A percentile compares a stretch with the other conserved stretches of the same genome.
Evolutionary conservation across 2,329 filamentous ascomycete genomes (phyloP).

Genomic region (Hirsutella minnesotensis): DNA sequence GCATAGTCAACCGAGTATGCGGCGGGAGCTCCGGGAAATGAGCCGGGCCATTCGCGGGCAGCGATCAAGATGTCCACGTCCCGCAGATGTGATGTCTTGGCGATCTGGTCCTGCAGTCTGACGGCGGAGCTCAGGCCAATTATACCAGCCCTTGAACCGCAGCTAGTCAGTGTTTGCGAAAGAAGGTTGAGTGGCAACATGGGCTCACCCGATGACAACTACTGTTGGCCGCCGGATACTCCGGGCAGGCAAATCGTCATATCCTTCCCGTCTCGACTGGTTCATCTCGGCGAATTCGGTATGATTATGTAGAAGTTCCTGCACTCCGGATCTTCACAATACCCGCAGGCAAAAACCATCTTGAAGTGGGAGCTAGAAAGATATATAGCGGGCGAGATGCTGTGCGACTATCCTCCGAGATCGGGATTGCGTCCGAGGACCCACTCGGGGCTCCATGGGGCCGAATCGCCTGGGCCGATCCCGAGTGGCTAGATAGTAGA

Average conservation of each 20-base stretch:
- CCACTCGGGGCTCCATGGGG: too few relatives aligned
- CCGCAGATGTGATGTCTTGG: neutral
- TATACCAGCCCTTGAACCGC: slow-evolving; percentile 33
- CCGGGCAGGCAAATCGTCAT: neutral
- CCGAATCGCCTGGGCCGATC: too few relatives aligned
- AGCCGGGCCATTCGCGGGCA: slow-evolving; percentile 22
- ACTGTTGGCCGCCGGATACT: neutral
- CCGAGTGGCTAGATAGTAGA: too few relatives aligned
- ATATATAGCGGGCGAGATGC: too few relatives aligned
- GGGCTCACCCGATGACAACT: neutral
- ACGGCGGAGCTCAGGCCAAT: slow-evolving; percentile 38
- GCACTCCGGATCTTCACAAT: too few relatives aligned
- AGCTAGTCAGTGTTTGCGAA: neutral
- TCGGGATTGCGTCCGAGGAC: too few relatives aligned
- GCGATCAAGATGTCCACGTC: slow-evolving; percentile 13
- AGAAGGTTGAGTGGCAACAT: neutral
- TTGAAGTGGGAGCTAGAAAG: too few relatives aligned
- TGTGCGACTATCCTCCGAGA: too few relatives aligned
- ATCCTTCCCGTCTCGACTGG: too few relatives aligned
- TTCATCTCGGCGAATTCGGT: too few relatives aligned
- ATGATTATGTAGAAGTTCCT: too few relatives aligned
- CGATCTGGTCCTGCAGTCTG: slow-evolving; percentile 23
- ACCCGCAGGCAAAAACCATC: too few relatives aligned
- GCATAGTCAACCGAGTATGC: slow-evolving; percentile 31
- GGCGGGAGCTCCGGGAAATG: slow-evolving; percentile 17